These are phyloP conservation scores for Vigna nakashimae DNA, from an alignment of 306 rosid genomes.

Conservation along the genomic window DNA sequence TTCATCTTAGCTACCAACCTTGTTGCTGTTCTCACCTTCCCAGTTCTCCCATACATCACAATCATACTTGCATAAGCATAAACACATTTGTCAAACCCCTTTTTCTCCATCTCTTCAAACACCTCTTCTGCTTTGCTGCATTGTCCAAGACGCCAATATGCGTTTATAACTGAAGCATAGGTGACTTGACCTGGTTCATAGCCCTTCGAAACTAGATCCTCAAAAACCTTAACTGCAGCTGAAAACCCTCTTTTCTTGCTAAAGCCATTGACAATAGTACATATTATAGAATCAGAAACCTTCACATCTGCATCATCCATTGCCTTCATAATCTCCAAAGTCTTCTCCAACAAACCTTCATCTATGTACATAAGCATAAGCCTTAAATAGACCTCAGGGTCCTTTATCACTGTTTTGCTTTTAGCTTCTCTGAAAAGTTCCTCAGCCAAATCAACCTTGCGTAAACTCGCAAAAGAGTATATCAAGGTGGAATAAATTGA, in stretches of 20 bases:
- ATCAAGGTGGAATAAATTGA: slow-evolving; percentile 68
- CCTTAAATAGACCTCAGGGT: slow-evolving; percentile 61
- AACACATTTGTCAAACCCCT: slow-evolving; percentile 71
- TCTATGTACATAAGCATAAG: slow-evolving; percentile 75
- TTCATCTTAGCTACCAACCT: slow-evolving; percentile 77
- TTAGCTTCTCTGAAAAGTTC: slow-evolving; percentile 62
- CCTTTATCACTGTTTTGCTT: slow-evolving; percentile 53
- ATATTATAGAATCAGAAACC: slow-evolving; percentile 67
- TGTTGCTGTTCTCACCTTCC: slow-evolving; percentile 62
- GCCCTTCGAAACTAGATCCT: slow-evolving; percentile 54
- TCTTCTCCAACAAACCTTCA: slow-evolving; percentile 63
- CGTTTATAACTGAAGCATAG: slow-evolving; percentile 68
- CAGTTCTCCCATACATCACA: slow-evolving; percentile 76
- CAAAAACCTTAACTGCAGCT: slow-evolving; percentile 53
- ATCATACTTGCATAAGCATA: slow-evolving; percentile 82
- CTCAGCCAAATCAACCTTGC: slow-evolving; percentile 57
- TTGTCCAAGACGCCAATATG: slow-evolving; percentile 63
- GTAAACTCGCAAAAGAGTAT: slow-evolving; percentile 57
- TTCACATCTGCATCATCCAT: slow-evolving; percentile 60
- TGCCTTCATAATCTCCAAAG: slow-evolving; percentile 57
- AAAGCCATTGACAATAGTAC: slow-evolving; percentile 71
- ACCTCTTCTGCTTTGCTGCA: slow-evolving; percentile 59
- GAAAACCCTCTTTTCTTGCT: slow-evolving; percentile 58
- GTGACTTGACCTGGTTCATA: slow-evolving; percentile 80
- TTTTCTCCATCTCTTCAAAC: slow-evolving; percentile 66